These are phyloP conservation scores for Kitagawia praeruptora DNA, from an alignment of 129 eudicot genomes.

Conservation along the genomic window DNA sequence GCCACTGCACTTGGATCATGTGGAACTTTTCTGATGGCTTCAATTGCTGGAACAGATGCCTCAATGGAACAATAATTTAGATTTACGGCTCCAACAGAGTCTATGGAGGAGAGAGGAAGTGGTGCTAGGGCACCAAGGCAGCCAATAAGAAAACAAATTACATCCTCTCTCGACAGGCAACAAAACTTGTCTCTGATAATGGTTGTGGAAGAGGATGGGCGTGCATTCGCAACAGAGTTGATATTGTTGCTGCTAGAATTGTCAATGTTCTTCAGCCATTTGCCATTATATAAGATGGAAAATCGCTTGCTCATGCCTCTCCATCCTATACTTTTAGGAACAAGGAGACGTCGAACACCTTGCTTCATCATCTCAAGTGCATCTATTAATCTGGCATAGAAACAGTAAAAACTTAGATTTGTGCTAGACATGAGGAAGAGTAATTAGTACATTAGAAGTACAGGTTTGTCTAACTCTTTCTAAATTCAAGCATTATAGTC, in stretches of 20 bases:
- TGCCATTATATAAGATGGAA: constrained; percentile 74
- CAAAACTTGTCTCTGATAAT: constrained; percentile 55
- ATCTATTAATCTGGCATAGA: constrained; percentile 64
- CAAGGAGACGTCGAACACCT: constrained; percentile 81
- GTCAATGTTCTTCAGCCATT: constrained; percentile 74
- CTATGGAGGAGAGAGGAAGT: constrained; percentile 76
- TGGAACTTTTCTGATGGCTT: constrained; percentile 46
- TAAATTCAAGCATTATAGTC: neutral
- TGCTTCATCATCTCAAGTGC: constrained; percentile 98
- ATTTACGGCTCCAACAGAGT: constrained; percentile 65
- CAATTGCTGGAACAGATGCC: constrained; percentile 62
- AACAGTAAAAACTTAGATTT: neutral
- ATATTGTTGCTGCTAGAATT: constrained; percentile 17
- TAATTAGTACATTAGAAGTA: neutral
- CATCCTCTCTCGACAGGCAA: constrained; percentile 89
- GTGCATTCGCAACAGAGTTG: constrained; percentile 24
- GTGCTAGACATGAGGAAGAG: neutral
- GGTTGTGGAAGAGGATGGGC: constrained; percentile 39
- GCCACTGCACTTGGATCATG: constrained; percentile 85
- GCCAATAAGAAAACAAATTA: constrained; percentile 75
- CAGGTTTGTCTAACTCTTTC: neutral
- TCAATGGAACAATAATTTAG: constrained; percentile 56
- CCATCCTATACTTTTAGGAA: constrained; percentile 80
- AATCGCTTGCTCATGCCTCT: constrained; percentile 90
- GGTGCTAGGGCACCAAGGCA: constrained; percentile 98